Evolutionary conservation across 768 basidiomycete genomes (phyloP), one percentile per base, ranked within the genome.

Genomic region (Termitomyces titanicus): DNA sequence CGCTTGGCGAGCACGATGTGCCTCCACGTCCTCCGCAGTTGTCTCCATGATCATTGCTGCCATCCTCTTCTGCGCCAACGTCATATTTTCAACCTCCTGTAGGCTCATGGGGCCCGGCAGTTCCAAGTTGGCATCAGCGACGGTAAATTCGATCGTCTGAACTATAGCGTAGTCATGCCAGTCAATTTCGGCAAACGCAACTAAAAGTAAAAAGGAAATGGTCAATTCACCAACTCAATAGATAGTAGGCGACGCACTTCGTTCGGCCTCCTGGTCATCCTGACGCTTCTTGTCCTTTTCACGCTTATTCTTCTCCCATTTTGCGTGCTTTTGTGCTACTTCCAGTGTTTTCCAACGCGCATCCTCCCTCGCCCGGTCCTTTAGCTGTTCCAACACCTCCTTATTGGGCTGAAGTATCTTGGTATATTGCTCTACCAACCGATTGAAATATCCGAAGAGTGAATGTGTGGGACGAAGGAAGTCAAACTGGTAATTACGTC

Each of bases 131-230:
- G 92, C 86, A 67, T 99, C 97, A 8, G 89, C 91, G 33, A 85
- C 83, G 15, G 97, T 98, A 66, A 98, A 99, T 66, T 99, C 97
- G 63, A 97, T 94, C 18, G 94, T 97, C 67, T 98, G 94, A 6
- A 98, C 97, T 53, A 97, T 92, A 38, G 94, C 93, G 73, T 97
- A 98, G 68, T 98, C 97, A 65, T 99, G 94, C 97, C 97, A 99
- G 67, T 99, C 97, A 63, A 99, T 98, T 67, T 95, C 92, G 42
- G 94, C 92, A 66, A 97, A 95, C 5, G 95, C 96, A 71, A 85
- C 91, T 89, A 57, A 6, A 31, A 24, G 18, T 50, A 54, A 38
- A 48, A 37, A 48, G 34, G 24, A 20, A 24, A 37, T 45, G 22
- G 44, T 52, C 34, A 55, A 51, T 63, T 20, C 10, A 15, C 34